These are phyloP conservation scores for Bassia scoparia DNA, from an alignment of 148 eudicot genomes.

Conservation along the genomic window DNA sequence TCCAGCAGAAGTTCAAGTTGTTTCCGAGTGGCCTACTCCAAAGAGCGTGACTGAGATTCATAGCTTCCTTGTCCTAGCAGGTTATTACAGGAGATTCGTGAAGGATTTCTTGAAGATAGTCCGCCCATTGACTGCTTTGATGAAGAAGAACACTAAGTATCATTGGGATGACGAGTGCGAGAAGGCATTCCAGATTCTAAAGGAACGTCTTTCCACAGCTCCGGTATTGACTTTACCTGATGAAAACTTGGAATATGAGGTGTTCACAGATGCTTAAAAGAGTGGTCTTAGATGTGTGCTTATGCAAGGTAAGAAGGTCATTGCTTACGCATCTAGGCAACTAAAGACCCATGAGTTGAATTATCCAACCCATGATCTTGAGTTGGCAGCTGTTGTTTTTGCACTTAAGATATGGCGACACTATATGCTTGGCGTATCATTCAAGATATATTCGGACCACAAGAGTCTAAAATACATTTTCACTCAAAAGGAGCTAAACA, in stretches of 20 bases:
- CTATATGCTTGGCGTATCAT: background rate
- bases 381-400: background rate
- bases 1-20: too few relatives aligned
- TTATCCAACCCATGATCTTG: background rate
- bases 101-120: too few relatives aligned
- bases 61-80: too few relatives aligned
- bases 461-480: background rate
- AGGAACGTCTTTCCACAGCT: background rate
- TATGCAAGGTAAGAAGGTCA: too few relatives aligned
- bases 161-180: background rate
- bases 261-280: too few relatives aligned
- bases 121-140: too few relatives aligned
- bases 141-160: background rate
- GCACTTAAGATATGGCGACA: background rate
- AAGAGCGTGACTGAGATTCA: too few relatives aligned
- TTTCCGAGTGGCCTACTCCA: too few relatives aligned
- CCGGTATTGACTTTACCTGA: background rate
- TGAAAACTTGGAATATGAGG: too few relatives aligned
- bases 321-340: background rate
- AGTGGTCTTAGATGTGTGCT: too few relatives aligned
- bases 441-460: background rate
- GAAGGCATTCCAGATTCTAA: background rate
- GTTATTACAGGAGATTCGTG: too few relatives aligned
- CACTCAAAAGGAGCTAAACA: too few relatives aligned
- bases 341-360: background rate